phyloP scores from a whole-genome alignment of 306 rosid genomes.

The Cercis canadensis region DNA sequence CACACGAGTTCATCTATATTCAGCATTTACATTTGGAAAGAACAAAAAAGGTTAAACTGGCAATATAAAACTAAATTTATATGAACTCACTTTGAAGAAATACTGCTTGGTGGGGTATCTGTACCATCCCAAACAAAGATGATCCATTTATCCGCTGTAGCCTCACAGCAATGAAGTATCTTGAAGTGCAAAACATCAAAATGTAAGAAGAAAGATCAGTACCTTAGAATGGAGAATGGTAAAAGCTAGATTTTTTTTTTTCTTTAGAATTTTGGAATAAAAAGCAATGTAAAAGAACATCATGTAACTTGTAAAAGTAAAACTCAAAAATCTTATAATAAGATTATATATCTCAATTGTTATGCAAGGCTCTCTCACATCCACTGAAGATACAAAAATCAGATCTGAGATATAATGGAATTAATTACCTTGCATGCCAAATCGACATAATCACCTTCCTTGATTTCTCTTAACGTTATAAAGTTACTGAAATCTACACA shows the following conservation, averaged over 20 bases:
- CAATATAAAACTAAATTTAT: slow-evolving; percentile 22
- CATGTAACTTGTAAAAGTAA: slow-evolving; percentile 5
- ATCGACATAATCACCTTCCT: slow-evolving; percentile 48
- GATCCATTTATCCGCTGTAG: slow-evolving; percentile 46
- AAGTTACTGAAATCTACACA: slow-evolving; percentile 53
- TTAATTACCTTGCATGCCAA: slow-evolving; percentile 76
- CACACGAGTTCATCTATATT: slow-evolving; percentile 16
- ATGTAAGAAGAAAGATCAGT: slow-evolving; percentile 28
- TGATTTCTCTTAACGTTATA: slow-evolving; percentile 50
- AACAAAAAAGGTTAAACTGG: neutral
- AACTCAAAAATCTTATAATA: neutral
- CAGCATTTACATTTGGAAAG: neutral
- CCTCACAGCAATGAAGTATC: slow-evolving; percentile 62
- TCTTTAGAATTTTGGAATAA: no score
- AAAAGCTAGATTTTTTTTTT: no score
- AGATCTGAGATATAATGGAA: neutral
- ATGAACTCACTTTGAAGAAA: slow-evolving; percentile 56
- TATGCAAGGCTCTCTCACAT: neutral
- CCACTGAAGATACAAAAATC: neutral
- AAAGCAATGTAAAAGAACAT: neutral
- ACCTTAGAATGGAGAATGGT: neutral
- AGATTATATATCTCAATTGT: neutral
- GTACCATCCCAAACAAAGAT: slow-evolving; percentile 86
- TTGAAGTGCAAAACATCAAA: slow-evolving; percentile 38
- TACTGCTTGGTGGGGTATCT: slow-evolving; percentile 55